Evolutionary conservation across 1,139 yeast species (phyloP).

Genomic region (Geotrichum restrictum): DNA sequence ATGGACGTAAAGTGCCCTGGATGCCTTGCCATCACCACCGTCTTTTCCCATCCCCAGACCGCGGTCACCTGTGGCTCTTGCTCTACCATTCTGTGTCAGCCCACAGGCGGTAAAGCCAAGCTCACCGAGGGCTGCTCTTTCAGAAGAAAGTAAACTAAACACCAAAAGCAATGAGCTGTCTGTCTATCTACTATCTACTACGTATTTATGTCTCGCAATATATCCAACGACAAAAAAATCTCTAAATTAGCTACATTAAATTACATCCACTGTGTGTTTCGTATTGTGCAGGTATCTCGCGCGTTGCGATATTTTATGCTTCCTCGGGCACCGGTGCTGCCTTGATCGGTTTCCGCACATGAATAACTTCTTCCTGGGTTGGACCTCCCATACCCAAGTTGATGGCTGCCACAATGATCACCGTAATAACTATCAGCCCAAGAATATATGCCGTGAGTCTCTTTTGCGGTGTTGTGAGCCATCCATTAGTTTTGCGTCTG

Average conservation of each 20-base stretch:
- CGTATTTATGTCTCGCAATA: neutral
- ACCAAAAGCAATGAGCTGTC: neutral
- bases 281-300: no score
- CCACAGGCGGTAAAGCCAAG: conserved; percentile 99
- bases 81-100: conserved; percentile 96
- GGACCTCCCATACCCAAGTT: conserved; percentile 9
- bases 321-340: neutral
- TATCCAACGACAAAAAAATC: neutral
- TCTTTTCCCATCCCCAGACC: conserved; percentile 99
- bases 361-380: conserved; percentile 7
- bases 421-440: conserved; percentile 22
- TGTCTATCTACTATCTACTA: neutral
- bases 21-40: conserved; percentile 97
- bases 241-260: no score
- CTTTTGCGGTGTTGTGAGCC: conserved; percentile 27
- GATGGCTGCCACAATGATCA: conserved; percentile 15
- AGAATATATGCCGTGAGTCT: conserved; percentile 24
- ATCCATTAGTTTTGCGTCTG: conserved; percentile 9
- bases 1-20: conserved; percentile 99
- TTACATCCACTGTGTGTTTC: no score
- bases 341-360: conserved; percentile 9
- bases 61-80: conserved; percentile 99
- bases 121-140: conserved; percentile 98
- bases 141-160: conserved; percentile 85
- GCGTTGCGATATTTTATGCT: no score